phyloP scores from a whole-genome alignment of 345 rosid species.

The Linum lewisii region DNA sequence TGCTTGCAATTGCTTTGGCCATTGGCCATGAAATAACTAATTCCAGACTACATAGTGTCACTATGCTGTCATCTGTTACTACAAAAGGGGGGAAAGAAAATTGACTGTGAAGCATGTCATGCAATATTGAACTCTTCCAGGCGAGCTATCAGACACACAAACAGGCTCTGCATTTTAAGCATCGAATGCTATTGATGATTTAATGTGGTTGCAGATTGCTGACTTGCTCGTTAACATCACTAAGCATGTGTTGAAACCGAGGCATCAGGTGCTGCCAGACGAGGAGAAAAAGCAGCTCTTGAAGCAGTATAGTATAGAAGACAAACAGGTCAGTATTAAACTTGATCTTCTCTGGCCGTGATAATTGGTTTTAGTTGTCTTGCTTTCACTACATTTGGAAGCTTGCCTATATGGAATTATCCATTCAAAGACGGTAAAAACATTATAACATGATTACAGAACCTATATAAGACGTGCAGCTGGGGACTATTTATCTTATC shows the following conservation, averaged over 20 bases:
- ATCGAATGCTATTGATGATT: background rate
- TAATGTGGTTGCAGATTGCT: constrained; percentile 33
- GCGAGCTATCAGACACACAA: too few species aligned
- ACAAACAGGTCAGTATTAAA: constrained; percentile 61
- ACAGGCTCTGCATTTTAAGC: too few species aligned
- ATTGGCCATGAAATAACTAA: too few species aligned
- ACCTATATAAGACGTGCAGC: too few species aligned
- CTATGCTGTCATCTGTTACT: too few species aligned
- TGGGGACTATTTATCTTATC: too few species aligned
- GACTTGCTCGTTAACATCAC: constrained; percentile 76
- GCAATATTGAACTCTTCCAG: too few species aligned
- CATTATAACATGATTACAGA: too few species aligned
- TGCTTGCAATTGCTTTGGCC: background rate
- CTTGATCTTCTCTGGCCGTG: background rate
- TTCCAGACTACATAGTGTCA: too few species aligned
- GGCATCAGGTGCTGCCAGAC: constrained; percentile 50
- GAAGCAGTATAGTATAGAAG: constrained; percentile 50
- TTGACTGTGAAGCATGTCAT: background rate
- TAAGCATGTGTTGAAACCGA: constrained; percentile 68
- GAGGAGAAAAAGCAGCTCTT: constrained; percentile 56
- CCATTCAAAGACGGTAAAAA: too few species aligned
- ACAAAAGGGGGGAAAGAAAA: too few species aligned
- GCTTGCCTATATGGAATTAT: too few species aligned
- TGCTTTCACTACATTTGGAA: background rate
- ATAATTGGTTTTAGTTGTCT: background rate